Conservation (phyloP, 140 eudicot species). For the Erigeron philadelphicus region DNA sequence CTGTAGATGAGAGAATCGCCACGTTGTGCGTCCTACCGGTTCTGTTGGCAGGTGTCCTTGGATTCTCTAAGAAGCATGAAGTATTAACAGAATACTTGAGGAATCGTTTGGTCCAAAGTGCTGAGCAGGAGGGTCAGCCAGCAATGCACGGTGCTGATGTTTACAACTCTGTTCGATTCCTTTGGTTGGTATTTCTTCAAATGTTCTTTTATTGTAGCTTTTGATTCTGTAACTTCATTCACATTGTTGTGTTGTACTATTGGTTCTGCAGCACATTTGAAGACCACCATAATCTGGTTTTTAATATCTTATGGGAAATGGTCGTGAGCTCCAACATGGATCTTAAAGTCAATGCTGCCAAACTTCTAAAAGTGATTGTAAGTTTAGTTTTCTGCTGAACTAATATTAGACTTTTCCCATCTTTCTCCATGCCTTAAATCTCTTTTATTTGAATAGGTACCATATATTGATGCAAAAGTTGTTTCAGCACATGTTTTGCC, state of each 20-base stretch:
- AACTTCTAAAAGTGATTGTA: slow-evolving; percentile 75
- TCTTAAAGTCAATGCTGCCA: slow-evolving; percentile 72
- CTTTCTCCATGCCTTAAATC: background rate
- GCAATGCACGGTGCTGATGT: slow-evolving; percentile 51
- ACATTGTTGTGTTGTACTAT: slow-evolving; percentile 9
- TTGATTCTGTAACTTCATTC: background rate
- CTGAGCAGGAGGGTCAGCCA: slow-evolving; percentile 46
- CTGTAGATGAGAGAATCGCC: slow-evolving; percentile 64
- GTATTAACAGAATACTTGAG: slow-evolving; percentile 67
- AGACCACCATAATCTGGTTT: slow-evolving; percentile 77
- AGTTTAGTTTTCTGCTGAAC: slow-evolving; percentile 26
- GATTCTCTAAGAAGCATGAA: slow-evolving; percentile 70
- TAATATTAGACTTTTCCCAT: background rate
- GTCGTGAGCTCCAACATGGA: slow-evolving; percentile 79
- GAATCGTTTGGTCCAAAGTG: slow-evolving; percentile 54
- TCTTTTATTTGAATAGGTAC: slow-evolving; percentile 44
- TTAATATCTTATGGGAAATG: slow-evolving; percentile 93
- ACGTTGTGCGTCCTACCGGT: slow-evolving; percentile 77
- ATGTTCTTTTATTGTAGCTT: slow-evolving; percentile 8
- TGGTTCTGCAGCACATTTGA: slow-evolving; percentile 60
- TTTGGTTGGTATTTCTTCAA: slow-evolving; percentile 52
- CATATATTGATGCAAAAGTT: slow-evolving; percentile 78
- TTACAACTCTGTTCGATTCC: slow-evolving; percentile 79
- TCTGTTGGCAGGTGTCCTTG: slow-evolving; percentile 81
- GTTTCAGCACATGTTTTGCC: slow-evolving; percentile 85